Base-by-base conservation (phyloP, 495 filamentous ascomycete species). In the Jackrogersella multiformis region DNA sequence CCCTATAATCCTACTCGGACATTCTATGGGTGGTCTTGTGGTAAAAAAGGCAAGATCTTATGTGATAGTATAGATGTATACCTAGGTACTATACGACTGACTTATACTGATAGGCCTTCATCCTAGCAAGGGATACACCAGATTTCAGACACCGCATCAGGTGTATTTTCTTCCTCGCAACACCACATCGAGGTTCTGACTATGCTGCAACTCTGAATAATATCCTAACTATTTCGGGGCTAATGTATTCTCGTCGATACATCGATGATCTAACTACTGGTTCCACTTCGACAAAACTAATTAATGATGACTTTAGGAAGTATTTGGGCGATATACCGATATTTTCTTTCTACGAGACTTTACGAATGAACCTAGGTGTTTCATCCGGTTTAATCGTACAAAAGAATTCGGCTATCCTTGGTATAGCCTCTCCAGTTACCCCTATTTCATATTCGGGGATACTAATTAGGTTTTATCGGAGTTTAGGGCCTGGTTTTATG, bases 11-110 rank as follows among this genome's bases (percentile, higher is more conserved):
- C 28, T 82, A 3, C 61, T 81, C 12, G 79, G 72, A 7, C 81
- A 82, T 64, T 73, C 64, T 42, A 81, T 81, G 80, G 81, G 81
- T 16, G 80, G 79, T 0, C 58, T 84, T 2, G 80, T 85, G 7
- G 76, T 80, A 9, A 85, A 85, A 56, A 81, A 80, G 62, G 72
- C 32, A 36, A 38, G 16, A 24, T 48, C 2, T 12, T 28, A 48
- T 28, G 44, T 26, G 1, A 4, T 21, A 16, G 39, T 28, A 24
- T 4, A 16, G 41, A 3, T 4, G n/a, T n/a, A n/a, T n/a, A n/a
- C n/a, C n/a, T n/a, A 46, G 21, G 6, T 46, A 3, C 15, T 41
- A 10, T 7, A 24, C 7, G 10, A n/a, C 44, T 48, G 28, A 48
- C 12, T 48, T 28, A 18, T 9, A 18, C 7, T 18, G 61, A 23